Evolutionary conservation across 768 basidiomycete species (phyloP).

Genomic region (Amyloporia xantha): DNA sequence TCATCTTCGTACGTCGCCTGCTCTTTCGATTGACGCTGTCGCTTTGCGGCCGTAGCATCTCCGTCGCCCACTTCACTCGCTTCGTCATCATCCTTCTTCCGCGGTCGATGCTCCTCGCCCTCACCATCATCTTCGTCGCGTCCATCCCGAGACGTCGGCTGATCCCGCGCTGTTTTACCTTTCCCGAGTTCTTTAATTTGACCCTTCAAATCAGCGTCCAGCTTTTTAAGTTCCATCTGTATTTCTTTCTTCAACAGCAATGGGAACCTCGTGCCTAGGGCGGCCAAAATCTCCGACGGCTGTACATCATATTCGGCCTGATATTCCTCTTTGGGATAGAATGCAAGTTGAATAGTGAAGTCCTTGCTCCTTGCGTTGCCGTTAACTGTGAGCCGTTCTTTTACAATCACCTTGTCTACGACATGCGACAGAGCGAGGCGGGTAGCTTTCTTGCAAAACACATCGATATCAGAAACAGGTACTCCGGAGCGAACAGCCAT

Average conservation of each 20-base stretch:
- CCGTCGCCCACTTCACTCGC: slow-evolving; percentile 76
- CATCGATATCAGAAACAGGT: slow-evolving; percentile 48
- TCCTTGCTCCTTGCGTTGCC: slow-evolving; percentile 66
- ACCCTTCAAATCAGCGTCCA: slow-evolving; percentile 69
- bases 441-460: slow-evolving; percentile 87
- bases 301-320: slow-evolving; percentile 73
- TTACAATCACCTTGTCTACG: slow-evolving; percentile 75
- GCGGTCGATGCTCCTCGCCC: slow-evolving; percentile 37
- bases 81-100: slow-evolving; percentile 47
- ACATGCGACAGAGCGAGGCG: slow-evolving; percentile 84
- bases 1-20: slow-evolving; percentile 74
- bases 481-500: slow-evolving; percentile 60
- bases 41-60: slow-evolving; percentile 77
- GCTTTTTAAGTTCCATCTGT: slow-evolving; percentile 74
- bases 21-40: slow-evolving; percentile 62
- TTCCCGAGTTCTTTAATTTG: slow-evolving; percentile 82
- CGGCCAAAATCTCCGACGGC: slow-evolving; percentile 62
- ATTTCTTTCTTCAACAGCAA: slow-evolving; percentile 81
- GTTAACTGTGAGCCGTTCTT: slow-evolving; percentile 64
- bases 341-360: slow-evolving; percentile 73
- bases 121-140: slow-evolving; percentile 50
- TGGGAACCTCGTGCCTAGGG: slow-evolving; percentile 73
- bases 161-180: slow-evolving; percentile 49
- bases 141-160: slow-evolving; percentile 38
- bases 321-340: slow-evolving; percentile 87